phyloP scores from a whole-genome alignment of 148 eudicot species.

The Chenopodium berlandieri region DNA sequence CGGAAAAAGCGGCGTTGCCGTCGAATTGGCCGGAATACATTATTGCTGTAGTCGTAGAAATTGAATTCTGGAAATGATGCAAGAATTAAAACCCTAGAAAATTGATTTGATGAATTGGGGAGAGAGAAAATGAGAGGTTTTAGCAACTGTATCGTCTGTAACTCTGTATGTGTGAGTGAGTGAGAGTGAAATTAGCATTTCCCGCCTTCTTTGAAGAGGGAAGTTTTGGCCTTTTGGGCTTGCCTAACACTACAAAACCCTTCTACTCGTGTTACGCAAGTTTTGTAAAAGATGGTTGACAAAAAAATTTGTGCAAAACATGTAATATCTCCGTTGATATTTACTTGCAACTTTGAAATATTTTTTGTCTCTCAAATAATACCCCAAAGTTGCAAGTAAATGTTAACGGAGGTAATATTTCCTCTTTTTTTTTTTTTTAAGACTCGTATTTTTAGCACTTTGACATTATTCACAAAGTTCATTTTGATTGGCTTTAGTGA shows the following conservation, averaged over 20 bases:
- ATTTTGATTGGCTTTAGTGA: no score
- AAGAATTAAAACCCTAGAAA: slow-evolving; percentile 28
- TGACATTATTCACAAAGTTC: no score
- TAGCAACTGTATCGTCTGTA: background rate
- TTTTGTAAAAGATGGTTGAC: no score
- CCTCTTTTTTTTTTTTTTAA: no score
- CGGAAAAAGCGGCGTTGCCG: slow-evolving; percentile 61
- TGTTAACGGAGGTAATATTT: no score
- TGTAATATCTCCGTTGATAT: no score
- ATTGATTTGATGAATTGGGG: background rate
- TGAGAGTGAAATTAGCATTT: background rate
- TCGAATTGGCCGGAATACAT: slow-evolving; percentile 52
- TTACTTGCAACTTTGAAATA: no score
- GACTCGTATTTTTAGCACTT: no score
- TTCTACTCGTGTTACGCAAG: no score
- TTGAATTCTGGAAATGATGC: background rate
- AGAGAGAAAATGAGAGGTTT: background rate
- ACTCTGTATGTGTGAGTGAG: background rate
- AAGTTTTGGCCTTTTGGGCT: background rate
- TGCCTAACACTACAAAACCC: background rate
- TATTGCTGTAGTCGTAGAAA: background rate
- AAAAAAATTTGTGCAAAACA: no score
- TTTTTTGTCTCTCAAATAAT: no score
- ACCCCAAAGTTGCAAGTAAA: no score
- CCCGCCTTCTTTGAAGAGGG: slow-evolving; percentile 6